Conservation (phyloP, 352 stramenopile species). For the Phytophthora cryptogea region DNA sequence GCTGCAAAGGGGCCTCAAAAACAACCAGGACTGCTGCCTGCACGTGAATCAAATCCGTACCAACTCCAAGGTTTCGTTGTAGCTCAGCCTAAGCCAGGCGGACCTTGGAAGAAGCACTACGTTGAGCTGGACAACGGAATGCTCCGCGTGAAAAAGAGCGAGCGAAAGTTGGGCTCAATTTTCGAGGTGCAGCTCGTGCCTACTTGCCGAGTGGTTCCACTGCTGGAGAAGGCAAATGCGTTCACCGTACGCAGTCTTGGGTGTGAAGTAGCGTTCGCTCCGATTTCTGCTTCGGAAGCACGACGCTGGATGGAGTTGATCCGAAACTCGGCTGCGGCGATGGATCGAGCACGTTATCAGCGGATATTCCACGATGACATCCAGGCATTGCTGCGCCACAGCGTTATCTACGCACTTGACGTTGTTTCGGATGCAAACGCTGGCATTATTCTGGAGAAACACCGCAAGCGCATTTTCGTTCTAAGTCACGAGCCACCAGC, state of each 20-base stretch:
- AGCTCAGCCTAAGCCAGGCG: constrained; percentile 50
- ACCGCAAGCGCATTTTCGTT: constrained; percentile 67
- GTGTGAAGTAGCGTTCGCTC: constrained; percentile 52
- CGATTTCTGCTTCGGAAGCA: constrained; percentile 40
- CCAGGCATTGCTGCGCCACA: constrained; percentile 44
- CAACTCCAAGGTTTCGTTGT: constrained; percentile 65
- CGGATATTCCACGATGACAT: constrained; percentile 64
- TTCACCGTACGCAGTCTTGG: constrained; percentile 58
- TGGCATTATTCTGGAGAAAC: constrained; percentile 56
- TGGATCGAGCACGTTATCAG: constrained; percentile 38
- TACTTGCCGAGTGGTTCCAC: constrained; percentile 43
- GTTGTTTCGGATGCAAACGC: constrained; percentile 27
- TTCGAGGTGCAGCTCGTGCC: constrained; percentile 61
- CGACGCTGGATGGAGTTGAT: constrained; percentile 57
- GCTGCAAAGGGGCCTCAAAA: constrained; percentile 15
- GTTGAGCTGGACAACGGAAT: constrained; percentile 71
- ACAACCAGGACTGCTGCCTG: constrained; percentile 1
- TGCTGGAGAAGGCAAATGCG: constrained; percentile 58
- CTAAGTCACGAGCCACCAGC: constrained; percentile 47
- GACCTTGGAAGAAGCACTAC: constrained; percentile 58
- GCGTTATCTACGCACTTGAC: constrained; percentile 55
- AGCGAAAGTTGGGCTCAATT: constrained; percentile 54
- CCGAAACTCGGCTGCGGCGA: constrained; percentile 22
- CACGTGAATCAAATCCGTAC: constrained; percentile 7
- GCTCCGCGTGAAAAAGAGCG: constrained; percentile 67